phyloP scores from a whole-genome alignment of 78 protist genomes.

The Speleostelium caveatum region DNA sequence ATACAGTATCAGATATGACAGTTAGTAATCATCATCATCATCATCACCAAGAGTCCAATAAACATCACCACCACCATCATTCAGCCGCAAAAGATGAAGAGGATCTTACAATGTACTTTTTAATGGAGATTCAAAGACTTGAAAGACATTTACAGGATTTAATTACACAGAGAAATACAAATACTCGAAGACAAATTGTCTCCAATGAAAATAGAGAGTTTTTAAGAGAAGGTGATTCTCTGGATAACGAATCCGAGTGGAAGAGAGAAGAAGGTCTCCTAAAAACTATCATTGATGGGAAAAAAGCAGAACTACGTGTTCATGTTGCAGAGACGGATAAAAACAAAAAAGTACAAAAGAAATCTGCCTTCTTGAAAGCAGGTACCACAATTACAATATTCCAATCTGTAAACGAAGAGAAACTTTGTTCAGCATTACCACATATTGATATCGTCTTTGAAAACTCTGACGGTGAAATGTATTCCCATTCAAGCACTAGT shows the following conservation, averaged over 20 bases:
- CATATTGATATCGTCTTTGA: neutral
- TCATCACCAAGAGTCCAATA: neutral
- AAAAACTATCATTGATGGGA: conserved; percentile 14
- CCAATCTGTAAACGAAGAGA: conserved; percentile 27
- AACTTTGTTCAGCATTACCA: conserved; percentile 44
- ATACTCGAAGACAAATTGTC: conserved; percentile 20
- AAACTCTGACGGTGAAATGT: neutral
- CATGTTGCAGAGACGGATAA: conserved; percentile 14
- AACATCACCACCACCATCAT: neutral
- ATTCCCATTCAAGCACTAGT: no score
- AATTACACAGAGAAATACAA: conserved; percentile 44
- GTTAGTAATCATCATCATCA: no score
- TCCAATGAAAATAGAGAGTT: conserved; percentile 29
- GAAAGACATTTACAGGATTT: conserved; percentile 57
- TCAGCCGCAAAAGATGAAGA: neutral
- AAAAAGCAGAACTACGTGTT: conserved; percentile 17
- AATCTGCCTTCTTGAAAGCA: conserved; percentile 43
- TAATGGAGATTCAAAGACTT: conserved; percentile 36
- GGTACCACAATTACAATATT: conserved; percentile 32
- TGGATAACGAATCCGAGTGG: conserved; percentile 9
- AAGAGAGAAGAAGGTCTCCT: conserved; percentile 40
- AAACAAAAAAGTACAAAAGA: conserved; percentile 11
- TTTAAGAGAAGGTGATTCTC: conserved; percentile 33
- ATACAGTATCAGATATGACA: no score
- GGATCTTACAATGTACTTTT: conserved; percentile 1